Evolutionary conservation across 2,329 filamentous ascomycete genomes (phyloP).

Genomic region (Xylaria sp.): DNA sequence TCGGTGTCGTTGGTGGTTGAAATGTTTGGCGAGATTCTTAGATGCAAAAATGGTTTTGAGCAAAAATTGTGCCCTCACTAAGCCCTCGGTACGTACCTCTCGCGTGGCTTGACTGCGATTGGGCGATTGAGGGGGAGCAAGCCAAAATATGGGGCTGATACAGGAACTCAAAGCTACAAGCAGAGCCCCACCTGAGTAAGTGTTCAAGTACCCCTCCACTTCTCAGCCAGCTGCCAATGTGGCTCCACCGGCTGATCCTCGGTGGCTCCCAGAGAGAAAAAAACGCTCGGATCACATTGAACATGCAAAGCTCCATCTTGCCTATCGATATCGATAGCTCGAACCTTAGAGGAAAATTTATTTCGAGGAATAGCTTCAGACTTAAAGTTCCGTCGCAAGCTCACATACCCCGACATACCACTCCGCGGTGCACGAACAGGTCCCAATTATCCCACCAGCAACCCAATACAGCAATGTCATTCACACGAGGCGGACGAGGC

Average conservation of each 20-base stretch:
- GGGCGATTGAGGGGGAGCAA: neutral
- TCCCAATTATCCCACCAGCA: conserved; percentile 36
- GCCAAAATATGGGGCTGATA: conserved; percentile 21
- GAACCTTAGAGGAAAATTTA: conserved; percentile 37
- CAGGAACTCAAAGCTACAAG: neutral
- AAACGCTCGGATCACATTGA: conserved; percentile 31
- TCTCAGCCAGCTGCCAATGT: neutral
- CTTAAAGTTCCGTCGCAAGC: conserved; percentile 35
- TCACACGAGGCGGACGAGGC: conserved; percentile 55
- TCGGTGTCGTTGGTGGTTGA: conserved; percentile 62
- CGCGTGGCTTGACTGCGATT: conserved; percentile 22
- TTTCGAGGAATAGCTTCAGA: conserved; percentile 32
- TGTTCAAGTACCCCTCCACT: conserved; percentile 7
- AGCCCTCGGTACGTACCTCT: conserved; percentile 46
- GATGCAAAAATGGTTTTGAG: conserved; percentile 56
- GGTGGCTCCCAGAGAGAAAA: conserved; percentile 16
- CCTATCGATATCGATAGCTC: conserved; percentile 40
- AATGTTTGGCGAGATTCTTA: conserved; percentile 54
- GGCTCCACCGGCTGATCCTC: conserved; percentile 36
- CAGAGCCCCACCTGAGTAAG: neutral
- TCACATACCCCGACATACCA: conserved; percentile 19
- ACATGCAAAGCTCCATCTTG: conserved; percentile 18
- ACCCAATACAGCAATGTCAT: conserved; percentile 51
- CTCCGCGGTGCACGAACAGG: conserved; percentile 31
- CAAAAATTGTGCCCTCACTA: conserved; percentile 57